A percentile compares a stretch with the other conserved stretches of the same genome.
phyloP scores from a whole-genome alignment of 768 basidiomycete genomes.

The Psilocybe subaeruginosa region DNA sequence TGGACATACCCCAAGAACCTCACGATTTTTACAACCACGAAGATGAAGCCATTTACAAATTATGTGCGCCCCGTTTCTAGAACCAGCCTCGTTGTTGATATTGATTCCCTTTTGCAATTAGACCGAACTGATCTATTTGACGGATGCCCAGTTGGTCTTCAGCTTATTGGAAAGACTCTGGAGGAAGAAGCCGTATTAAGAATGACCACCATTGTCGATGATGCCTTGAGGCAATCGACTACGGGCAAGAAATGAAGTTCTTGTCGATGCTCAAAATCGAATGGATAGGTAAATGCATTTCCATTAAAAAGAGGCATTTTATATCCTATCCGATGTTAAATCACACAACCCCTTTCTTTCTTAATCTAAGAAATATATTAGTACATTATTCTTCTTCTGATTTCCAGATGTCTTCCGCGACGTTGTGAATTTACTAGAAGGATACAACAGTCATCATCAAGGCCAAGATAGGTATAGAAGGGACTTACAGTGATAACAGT shows the following conservation, averaged over 20 bases:
- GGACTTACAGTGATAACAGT: slow-evolving; percentile 91
- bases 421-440: slow-evolving; percentile 1
- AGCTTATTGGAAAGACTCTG: slow-evolving; percentile 65
- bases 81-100: neutral
- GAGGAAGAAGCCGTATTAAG: slow-evolving; percentile 76
- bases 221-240: slow-evolving; percentile 42
- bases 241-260: neutral
- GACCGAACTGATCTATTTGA: slow-evolving; percentile 59
- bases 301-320: neutral
- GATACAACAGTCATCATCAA: neutral
- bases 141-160: slow-evolving; percentile 63
- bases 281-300: too few relatives aligned
- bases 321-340: neutral
- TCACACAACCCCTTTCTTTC: neutral
- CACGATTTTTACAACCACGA: slow-evolving; percentile 54
- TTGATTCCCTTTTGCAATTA: slow-evolving; percentile 20
- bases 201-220: slow-evolving; percentile 68
- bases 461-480: neutral
- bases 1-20: slow-evolving; percentile 51
- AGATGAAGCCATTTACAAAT: slow-evolving; percentile 54
- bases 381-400: slow-evolving; percentile 1
- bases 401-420: neutral
- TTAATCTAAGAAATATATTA: neutral
- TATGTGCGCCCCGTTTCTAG: slow-evolving; percentile 48
- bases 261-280: neutral